phyloP scores from a whole-genome alignment of 257 asterid genomes.

The Hygrophila difformis region DNA sequence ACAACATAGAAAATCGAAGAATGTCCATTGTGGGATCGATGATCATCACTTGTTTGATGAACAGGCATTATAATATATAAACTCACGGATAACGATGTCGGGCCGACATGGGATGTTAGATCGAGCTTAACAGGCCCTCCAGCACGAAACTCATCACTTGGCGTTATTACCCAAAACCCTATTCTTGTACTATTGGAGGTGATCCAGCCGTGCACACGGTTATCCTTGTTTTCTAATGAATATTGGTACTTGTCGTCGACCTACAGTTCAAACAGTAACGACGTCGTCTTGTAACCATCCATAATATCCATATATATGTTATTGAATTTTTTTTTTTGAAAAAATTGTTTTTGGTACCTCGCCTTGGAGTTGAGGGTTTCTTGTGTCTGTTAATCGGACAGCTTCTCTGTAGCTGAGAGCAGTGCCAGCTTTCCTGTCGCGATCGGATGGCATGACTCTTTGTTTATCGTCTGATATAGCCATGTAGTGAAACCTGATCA shows the following conservation, averaged over 20 bases:
- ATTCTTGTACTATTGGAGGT: constrained; percentile 21
- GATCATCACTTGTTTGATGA: no score
- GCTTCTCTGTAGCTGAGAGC: constrained; percentile 62
- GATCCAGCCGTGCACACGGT: constrained; percentile 64
- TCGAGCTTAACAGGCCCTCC: constrained; percentile 61
- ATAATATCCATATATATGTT: no score
- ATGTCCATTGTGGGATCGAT: background rate
- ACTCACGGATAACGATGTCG: constrained; percentile 48
- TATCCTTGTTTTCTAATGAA: constrained; percentile 41
- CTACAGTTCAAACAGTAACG: no score
- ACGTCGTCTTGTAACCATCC: no score
- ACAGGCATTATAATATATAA: background rate
- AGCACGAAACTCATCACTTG: constrained; percentile 51
- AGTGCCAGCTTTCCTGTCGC: constrained; percentile 34
- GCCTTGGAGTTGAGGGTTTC: constrained; percentile 28
- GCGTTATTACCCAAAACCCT: constrained; percentile 71
- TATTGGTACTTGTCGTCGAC: constrained; percentile 72
- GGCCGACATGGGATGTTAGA: constrained; percentile 56
- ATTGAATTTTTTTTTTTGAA: no score
- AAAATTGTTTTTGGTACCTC: constrained; percentile 24
- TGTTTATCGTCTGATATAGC: constrained; percentile 58
- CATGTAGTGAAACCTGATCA: constrained; percentile 56
- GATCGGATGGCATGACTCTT: constrained; percentile 47
- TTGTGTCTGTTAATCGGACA: constrained; percentile 33
- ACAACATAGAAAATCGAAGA: constrained; percentile 4